Conservation (phyloP, 257 asterid species). For the Lycium ferocissimum region DNA sequence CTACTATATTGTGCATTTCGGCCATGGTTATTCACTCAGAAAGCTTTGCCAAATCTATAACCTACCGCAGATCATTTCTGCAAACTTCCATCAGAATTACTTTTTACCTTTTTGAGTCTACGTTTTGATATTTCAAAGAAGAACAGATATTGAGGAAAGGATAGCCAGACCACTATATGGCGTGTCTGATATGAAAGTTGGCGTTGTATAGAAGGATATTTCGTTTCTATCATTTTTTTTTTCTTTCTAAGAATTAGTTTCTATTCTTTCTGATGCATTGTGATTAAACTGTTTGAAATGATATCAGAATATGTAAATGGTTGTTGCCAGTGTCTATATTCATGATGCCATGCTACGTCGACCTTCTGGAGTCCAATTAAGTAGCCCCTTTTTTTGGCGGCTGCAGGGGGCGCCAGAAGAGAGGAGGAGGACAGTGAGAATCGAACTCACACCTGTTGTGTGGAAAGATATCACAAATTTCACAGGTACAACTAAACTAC, state of each 20-base stretch:
- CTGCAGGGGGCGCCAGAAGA: too few species aligned
- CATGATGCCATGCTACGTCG: too few species aligned
- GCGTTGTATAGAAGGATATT: neutral
- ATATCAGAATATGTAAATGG: conserved; percentile 8
- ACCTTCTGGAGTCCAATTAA: too few species aligned
- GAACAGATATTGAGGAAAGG: neutral
- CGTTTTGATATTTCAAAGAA: neutral
- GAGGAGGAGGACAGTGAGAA: too few species aligned
- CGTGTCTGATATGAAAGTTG: conserved; percentile 11
- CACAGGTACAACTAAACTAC: too few species aligned
- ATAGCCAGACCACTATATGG: neutral
- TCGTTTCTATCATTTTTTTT: neutral
- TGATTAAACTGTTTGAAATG: conserved; percentile 2
- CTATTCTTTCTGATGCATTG: neutral
- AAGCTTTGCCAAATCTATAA: conserved; percentile 1
- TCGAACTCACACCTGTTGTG: too few species aligned
- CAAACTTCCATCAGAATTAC: neutral
- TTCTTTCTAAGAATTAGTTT: neutral
- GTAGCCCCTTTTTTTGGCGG: too few species aligned
- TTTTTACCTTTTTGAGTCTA: neutral
- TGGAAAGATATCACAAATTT: too few species aligned
- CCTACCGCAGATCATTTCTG: neutral
- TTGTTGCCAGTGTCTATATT: conserved; percentile 6
- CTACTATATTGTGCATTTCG: neutral
- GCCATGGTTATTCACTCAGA: neutral